phyloP scores from a whole-genome alignment of 2,329 filamentous ascomycete genomes.

The Lachnellula suecica region DNA sequence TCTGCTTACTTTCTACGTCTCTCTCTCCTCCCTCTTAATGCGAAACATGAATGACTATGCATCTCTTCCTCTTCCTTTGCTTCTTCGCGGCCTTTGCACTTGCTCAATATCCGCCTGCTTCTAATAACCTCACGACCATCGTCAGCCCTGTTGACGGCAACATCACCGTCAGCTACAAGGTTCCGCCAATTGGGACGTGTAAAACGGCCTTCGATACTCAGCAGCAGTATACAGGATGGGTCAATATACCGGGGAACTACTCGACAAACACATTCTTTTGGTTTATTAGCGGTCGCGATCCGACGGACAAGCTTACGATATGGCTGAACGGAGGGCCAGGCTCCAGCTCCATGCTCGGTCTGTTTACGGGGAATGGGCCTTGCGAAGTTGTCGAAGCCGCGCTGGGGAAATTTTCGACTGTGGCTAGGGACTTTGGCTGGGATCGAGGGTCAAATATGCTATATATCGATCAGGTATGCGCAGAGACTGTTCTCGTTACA shows the following conservation, averaged over 20 bases:
- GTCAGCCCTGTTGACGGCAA: conserved; percentile 60
- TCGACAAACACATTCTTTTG: conserved; percentile 50
- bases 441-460: conserved; percentile 57
- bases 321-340: conserved; percentile 70
- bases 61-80: conserved; percentile 20
- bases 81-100: conserved; percentile 20
- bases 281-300: conserved; percentile 45
- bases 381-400: conserved; percentile 50
- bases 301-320: conserved; percentile 53
- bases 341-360: conserved; percentile 61
- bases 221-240: conserved; percentile 71
- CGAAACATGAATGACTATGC: conserved; percentile 29
- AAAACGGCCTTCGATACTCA: conserved; percentile 63
- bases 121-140: conserved; percentile 55
- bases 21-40: conserved; percentile 10
- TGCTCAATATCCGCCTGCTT: conserved; percentile 37
- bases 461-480: conserved; percentile 49
- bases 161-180: conserved; percentile 68
- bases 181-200: conserved; percentile 59
- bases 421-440: conserved; percentile 64
- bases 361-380: conserved; percentile 60
- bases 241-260: conserved; percentile 56
- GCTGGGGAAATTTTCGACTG: conserved; percentile 50
- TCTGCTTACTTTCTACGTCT: neutral
- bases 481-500: conserved; percentile 4